These are phyloP conservation scores for Boletus rex-veris DNA, from an alignment of 768 basidiomycete genomes.

Conservation along the genomic window DNA sequence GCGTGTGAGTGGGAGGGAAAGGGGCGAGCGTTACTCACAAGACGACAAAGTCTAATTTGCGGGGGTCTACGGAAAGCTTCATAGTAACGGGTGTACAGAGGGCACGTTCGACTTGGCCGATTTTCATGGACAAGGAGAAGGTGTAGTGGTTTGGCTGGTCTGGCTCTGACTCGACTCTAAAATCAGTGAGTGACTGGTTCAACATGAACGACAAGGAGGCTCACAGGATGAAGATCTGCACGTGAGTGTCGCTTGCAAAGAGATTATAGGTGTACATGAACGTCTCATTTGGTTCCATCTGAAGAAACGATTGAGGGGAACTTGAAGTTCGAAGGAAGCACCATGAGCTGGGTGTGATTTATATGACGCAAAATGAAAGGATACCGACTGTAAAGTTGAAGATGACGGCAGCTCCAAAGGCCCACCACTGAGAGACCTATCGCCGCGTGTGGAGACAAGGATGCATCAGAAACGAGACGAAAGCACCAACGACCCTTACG, in stretches of 20 bases:
- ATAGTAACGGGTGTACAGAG: slow-evolving; percentile 47
- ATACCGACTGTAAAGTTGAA: slow-evolving; percentile 9
- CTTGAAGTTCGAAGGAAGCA: slow-evolving; percentile 12
- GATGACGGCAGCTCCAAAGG: slow-evolving; percentile 4
- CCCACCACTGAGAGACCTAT: slow-evolving; percentile 5
- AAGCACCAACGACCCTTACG: slow-evolving; percentile 1
- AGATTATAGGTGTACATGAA: slow-evolving; percentile 48
- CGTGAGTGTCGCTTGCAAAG: slow-evolving; percentile 39
- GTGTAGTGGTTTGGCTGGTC: slow-evolving; percentile 38
- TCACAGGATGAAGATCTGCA: slow-evolving; percentile 53
- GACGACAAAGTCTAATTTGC: slow-evolving; percentile 54
- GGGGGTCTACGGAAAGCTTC: slow-evolving; percentile 49
- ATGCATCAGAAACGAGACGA: neutral
- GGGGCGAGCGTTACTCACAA: slow-evolving; percentile 43
- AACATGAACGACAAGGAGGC: slow-evolving; percentile 12
- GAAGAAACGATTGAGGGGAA: slow-evolving; percentile 18
- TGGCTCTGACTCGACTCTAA: slow-evolving; percentile 29
- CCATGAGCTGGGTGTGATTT: slow-evolving; percentile 7
- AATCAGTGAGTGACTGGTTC: slow-evolving; percentile 5
- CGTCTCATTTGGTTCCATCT: slow-evolving; percentile 21
- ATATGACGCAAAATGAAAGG: neutral
- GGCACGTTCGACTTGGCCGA: slow-evolving; percentile 52
- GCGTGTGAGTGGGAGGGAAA: neutral
- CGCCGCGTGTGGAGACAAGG: neutral
- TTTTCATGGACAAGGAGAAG: slow-evolving; percentile 53